Conservation (phyloP, 2,329 filamentous ascomycete species). For the Alternaria arbusti region DNA sequence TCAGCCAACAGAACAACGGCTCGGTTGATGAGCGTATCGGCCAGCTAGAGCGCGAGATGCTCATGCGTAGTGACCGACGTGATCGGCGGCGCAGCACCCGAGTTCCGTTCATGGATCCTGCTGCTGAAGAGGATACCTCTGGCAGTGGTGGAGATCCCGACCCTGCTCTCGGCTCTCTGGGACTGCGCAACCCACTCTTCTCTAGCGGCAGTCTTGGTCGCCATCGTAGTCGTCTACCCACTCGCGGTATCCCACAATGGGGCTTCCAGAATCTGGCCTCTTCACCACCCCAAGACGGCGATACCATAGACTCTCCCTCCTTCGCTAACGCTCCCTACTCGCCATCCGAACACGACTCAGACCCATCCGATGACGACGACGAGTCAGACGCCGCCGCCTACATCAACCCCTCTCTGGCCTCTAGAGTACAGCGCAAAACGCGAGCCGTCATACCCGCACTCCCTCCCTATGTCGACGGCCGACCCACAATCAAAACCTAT, state of each 20-base stretch:
- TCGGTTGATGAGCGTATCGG: conserved; percentile 62
- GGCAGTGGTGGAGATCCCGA: conserved; percentile 56
- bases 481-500: conserved; percentile 66
- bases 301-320: conserved; percentile 26
- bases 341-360: conserved; percentile 31
- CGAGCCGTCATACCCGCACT: conserved; percentile 49
- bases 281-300: conserved; percentile 22
- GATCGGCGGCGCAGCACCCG: conserved; percentile 40
- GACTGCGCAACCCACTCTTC: conserved; percentile 31
- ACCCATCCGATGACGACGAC: conserved; percentile 36
- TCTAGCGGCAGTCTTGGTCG: conserved; percentile 23
- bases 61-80: conserved; percentile 50
- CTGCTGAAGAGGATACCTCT: conserved; percentile 51
- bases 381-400: conserved; percentile 27
- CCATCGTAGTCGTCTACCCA: conserved; percentile 25
- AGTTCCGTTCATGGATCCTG: conserved; percentile 28
- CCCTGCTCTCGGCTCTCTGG: conserved; percentile 39
- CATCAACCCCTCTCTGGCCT: conserved; percentile 33
- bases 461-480: conserved; percentile 61
- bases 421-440: conserved; percentile 23
- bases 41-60: conserved; percentile 61
- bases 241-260: conserved; percentile 21
- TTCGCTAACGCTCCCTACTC: conserved; percentile 24
- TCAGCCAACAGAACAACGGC: conserved; percentile 47
- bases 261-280: conserved; percentile 18